Conservation (phyloP, 371 early-diverging fungal species). For the Rhizomucor pusillus region DNA sequence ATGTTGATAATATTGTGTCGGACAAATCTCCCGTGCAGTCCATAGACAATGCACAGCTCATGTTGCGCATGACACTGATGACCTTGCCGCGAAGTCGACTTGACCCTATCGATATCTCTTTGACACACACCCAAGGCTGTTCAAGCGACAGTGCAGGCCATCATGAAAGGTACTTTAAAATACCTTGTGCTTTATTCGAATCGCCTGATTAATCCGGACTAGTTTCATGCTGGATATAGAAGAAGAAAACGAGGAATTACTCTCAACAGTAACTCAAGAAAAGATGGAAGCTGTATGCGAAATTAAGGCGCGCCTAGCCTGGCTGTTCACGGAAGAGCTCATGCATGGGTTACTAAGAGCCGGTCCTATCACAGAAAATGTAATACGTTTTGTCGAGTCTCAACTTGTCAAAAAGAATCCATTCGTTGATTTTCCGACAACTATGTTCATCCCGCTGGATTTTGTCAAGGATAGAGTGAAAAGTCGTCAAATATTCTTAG, state of each 20-base stretch:
- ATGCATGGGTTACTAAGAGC: slow-evolving; percentile 69
- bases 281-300: slow-evolving; percentile 64
- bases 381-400: slow-evolving; percentile 59
- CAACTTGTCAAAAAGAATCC: slow-evolving; percentile 63
- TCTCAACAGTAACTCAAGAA: slow-evolving; percentile 43
- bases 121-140: slow-evolving; percentile 27
- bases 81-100: slow-evolving; percentile 55
- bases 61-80: slow-evolving; percentile 62
- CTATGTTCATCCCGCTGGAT: slow-evolving; percentile 55
- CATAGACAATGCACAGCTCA: slow-evolving; percentile 68
- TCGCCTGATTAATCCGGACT: neutral
- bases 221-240: slow-evolving; percentile 33
- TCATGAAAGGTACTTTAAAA: slow-evolving; percentile 27
- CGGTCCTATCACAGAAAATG: slow-evolving; percentile 50
- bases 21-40: slow-evolving; percentile 66
- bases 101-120: slow-evolving; percentile 28
- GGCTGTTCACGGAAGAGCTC: slow-evolving; percentile 74
- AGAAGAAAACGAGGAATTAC: slow-evolving; percentile 28
- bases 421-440: slow-evolving; percentile 67
- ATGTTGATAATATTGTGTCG: slow-evolving; percentile 65
- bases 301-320: slow-evolving; percentile 57
- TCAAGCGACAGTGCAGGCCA: slow-evolving; percentile 24
- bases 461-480: slow-evolving; percentile 56
- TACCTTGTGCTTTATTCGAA: neutral
- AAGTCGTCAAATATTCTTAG: slow-evolving; percentile 56